Base-by-base conservation (phyloP, 306 rosid species). In the Senna tora region DNA sequence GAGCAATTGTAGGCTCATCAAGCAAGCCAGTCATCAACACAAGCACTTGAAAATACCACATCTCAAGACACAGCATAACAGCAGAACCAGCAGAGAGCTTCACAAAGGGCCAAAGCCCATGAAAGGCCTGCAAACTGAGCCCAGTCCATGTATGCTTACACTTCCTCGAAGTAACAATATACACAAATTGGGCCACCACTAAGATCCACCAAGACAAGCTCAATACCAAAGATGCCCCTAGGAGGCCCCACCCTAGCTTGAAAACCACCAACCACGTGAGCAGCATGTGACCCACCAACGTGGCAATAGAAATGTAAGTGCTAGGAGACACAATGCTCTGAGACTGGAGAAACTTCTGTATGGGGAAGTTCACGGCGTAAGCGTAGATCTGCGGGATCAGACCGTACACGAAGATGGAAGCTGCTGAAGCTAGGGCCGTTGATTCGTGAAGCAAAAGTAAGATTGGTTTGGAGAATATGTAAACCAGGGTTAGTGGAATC, bases 151-250 rank as follows among this genome's bases (percentile, higher is more conserved):
- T 86, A 14, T 60, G 14, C 49, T 58, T 72, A 25, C 92, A 91
- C 47, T 3, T 78, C 0, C 33, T 15, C 0, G 90, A 67, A 15
- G 0, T 4, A 28, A 86, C 33, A 0, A 91, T 78, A 59, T 83
- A 88, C 8, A 75, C 45, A 5, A 86, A 76, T 63, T 88, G 94
- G 1, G 87, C 95, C 60, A 15, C 83, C 15, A 85, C 93, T 2
- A 91, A 76, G 61, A 88, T 78, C 92, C 97, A 91, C 97, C 97
- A 91, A 2, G 90, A 88, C 30, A 91, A 20, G 62, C 95, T 88
- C 51, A 91, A n/a, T 5, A 72, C 84, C 75, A 88, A 32, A 0
- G 97, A 84, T 0, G 86, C 70, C 4, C 97, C 97, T 1, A 88
- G 13, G 2, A 91, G 72, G 2, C 95, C 97, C 67, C 77, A 14